These are phyloP conservation scores for Chamaecyparis obtusa DNA, from an alignment of 75 land plant species.

Conservation along the genomic window DNA sequence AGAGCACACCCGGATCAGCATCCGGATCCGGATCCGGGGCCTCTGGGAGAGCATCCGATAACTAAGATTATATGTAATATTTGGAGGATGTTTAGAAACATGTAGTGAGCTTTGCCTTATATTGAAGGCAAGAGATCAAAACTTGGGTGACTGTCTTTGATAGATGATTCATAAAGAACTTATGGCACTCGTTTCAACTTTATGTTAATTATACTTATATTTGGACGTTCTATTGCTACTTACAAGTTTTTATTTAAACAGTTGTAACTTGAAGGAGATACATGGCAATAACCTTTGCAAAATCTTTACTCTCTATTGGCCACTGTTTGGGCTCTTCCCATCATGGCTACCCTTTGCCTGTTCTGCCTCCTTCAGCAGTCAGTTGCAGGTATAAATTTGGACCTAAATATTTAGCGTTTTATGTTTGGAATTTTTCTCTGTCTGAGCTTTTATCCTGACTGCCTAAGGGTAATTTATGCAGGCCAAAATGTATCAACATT, in stretches of 20 bases:
- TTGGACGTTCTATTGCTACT: background rate
- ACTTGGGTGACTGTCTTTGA: background rate
- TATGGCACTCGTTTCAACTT: background rate
- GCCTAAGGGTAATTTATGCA: background rate
- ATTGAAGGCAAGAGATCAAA: background rate
- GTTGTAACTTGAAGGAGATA: background rate
- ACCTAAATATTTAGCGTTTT: background rate
- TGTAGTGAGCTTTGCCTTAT: background rate
- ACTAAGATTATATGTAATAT: background rate
- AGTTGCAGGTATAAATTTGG: background rate
- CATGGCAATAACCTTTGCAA: background rate
- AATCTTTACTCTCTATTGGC: background rate
- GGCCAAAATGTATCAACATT: background rate
- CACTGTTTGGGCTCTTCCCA: background rate
- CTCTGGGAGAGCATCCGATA: no score
- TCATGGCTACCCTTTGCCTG: background rate
- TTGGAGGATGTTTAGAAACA: background rate
- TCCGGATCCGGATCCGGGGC: no score
- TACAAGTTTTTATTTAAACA: background rate
- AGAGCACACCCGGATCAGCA: no score
- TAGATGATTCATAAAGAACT: background rate
- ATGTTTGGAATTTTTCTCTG: background rate
- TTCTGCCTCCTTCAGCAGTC: background rate
- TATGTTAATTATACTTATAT: background rate
- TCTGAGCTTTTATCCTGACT: background rate